Conservation (phyloP, 352 stramenopile genomes). For the Globisporangium rhizosaccharum region DNA sequence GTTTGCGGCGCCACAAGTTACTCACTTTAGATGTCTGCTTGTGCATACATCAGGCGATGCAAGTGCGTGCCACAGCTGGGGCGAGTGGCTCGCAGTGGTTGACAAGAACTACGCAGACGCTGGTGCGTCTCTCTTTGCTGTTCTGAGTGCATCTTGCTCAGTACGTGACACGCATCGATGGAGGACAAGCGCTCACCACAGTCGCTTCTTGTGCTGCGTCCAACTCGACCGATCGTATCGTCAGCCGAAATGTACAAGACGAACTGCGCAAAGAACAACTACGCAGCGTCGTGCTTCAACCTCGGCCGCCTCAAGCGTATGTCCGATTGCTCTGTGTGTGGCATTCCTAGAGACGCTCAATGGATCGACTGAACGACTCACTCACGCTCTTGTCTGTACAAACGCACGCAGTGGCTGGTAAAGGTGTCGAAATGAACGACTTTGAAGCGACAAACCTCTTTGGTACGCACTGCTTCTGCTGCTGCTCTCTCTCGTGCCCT, state of each 20-base stretch:
- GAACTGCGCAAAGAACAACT: slow-evolving; percentile 81
- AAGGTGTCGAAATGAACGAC: slow-evolving; percentile 70
- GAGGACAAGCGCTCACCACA: neutral
- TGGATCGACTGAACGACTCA: neutral
- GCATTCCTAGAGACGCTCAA: neutral
- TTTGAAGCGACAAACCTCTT: slow-evolving; percentile 63
- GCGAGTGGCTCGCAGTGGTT: slow-evolving; percentile 82
- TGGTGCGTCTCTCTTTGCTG: slow-evolving; percentile 20
- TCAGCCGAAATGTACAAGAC: slow-evolving; percentile 74
- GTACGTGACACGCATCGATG: neutral
- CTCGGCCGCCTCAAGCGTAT: slow-evolving; percentile 74
- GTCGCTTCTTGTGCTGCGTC: neutral
- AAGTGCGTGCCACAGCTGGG: slow-evolving; percentile 84
- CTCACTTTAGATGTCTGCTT: neutral
- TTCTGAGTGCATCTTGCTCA: neutral
- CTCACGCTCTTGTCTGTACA: neutral
- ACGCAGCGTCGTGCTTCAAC: slow-evolving; percentile 84
- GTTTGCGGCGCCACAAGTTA: neutral
- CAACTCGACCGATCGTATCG: neutral
- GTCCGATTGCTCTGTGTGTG: slow-evolving; percentile 2
- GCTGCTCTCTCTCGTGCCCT: neutral
- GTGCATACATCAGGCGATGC: slow-evolving; percentile 34
- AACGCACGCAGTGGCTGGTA: slow-evolving; percentile 56
- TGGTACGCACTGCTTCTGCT: slow-evolving; percentile 23
- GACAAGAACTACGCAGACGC: slow-evolving; percentile 82